Evolutionary conservation across 306 rosid species (phyloP).

Genomic region (Fragaria ananassa): DNA sequence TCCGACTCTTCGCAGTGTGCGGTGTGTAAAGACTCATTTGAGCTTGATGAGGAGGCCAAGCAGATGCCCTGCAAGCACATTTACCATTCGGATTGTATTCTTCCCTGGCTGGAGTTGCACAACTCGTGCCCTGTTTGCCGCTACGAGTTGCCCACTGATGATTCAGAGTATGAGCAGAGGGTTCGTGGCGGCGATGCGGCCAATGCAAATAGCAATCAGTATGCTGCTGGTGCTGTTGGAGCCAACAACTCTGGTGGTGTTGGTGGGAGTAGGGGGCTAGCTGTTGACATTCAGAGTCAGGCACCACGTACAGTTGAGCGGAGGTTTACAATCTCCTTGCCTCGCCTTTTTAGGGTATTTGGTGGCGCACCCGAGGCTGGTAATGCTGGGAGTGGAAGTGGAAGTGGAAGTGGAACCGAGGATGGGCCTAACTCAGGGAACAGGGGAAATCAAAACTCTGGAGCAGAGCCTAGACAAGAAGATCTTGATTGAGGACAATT

Average conservation of each 20-base stretch:
- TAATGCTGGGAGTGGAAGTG: conserved; percentile 46
- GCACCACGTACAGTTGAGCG: conserved; percentile 43
- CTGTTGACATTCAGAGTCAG: conserved; percentile 31
- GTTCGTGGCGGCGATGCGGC: conserved; percentile 24
- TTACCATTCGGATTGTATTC: conserved; percentile 72
- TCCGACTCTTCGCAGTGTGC: conserved; percentile 87
- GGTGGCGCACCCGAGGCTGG: conserved; percentile 62
- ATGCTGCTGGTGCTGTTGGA: conserved; percentile 21
- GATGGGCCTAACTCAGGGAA: conserved; percentile 55
- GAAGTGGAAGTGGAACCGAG: conserved; percentile 37
- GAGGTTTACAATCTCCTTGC: conserved; percentile 65
- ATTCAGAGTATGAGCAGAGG: conserved; percentile 72
- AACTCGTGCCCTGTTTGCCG: conserved; percentile 97
- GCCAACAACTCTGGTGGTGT: conserved; percentile 29
- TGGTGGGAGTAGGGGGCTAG: conserved; percentile 22
- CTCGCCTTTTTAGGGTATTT: conserved; percentile 50
- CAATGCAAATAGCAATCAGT: conserved; percentile 30
- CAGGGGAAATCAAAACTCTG: conserved; percentile 61
- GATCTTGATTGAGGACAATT: conserved; percentile 68
- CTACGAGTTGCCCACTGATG: conserved; percentile 83
- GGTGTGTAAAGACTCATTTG: conserved; percentile 83
- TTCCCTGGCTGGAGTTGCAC: conserved; percentile 86
- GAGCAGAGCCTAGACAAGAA: conserved; percentile 82
- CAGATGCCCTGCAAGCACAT: conserved; percentile 91
- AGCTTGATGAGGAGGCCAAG: conserved; percentile 59